Base-by-base conservation (phyloP, 179 eudicot species). In the Vitellaria paradoxa region DNA sequence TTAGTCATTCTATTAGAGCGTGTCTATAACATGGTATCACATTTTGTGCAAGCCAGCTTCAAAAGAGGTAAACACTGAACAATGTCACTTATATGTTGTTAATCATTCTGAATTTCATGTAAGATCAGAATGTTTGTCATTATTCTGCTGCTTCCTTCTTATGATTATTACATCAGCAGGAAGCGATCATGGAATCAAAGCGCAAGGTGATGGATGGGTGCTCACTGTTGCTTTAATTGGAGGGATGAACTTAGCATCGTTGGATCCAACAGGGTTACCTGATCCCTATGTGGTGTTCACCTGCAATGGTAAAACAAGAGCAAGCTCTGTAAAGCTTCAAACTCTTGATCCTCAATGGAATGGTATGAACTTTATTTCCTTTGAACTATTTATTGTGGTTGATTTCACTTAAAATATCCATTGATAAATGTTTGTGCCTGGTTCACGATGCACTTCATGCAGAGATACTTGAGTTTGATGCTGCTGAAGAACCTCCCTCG, bases 391-490 rank as follows among this genome's bases (percentile, higher is more conserved):
- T 12, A 66, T 56, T 45, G 30, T 73, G 26, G 20, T 49, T 75
- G 40, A 10, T 50, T 40, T 65, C 46, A 52, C n/a, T 46, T 59
- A 11, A 9, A 42, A 57, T 70, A 49, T 47, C 7, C 61, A 42
- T 53, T 52, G 24, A 68, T 11, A 14, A 45, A 17, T 61, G 9
- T 56, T 40, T 57, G 12, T 77, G n/a, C 1, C 24, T 14, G 13
- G 12, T 18, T 55, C 8, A 53, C 65, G 10, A 9, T 64, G 37
- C 15, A n/a, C 18, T 61, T 73, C 70, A 20, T 72, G 81, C 93
- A 94, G 97, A 94, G 86, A 83, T 92, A 78, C 93, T 94, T n/a
- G 98, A 92, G 89, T 94, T 94, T 83, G 97, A 94, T 73, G 94
- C 96, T 70, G 79, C 86, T 50, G 97, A 89, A 75, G 98, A 94